Evolutionary conservation across 805 yeast species (phyloP).

Genomic region (Zygotorulaspora sp.): DNA sequence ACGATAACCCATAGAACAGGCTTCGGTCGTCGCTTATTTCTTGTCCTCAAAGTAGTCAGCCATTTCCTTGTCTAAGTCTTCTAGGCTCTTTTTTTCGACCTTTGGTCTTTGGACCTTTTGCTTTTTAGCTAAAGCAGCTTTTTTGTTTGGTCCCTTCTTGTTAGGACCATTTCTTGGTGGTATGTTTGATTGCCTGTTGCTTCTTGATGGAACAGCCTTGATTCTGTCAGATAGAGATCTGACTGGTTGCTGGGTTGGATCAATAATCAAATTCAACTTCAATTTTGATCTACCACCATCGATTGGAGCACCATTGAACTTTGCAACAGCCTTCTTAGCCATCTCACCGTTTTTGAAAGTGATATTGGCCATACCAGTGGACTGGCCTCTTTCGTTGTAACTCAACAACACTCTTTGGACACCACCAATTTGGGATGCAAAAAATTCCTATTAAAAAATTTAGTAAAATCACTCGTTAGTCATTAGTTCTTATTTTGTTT

Average conservation of each 20-base stretch:
- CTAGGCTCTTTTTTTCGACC: constrained; percentile 68
- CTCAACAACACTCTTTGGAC: constrained; percentile 64
- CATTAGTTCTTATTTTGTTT: background rate
- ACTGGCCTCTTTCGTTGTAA: constrained; percentile 83
- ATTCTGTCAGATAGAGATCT: constrained; percentile 62
- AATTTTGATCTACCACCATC: constrained; percentile 79
- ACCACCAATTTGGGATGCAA: constrained; percentile 82
- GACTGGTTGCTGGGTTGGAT: constrained; percentile 66
- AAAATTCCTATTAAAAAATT: constrained; percentile 68
- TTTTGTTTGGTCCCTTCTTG: constrained; percentile 36
- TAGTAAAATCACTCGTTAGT: constrained; percentile 19
- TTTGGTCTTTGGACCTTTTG: constrained; percentile 36
- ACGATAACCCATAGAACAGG: background rate
- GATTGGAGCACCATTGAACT: constrained; percentile 88
- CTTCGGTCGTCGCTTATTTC: constrained; percentile 17
- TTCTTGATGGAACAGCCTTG: constrained; percentile 37
- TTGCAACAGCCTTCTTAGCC: constrained; percentile 75
- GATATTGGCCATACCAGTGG: constrained; percentile 88
- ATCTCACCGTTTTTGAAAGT: constrained; percentile 62
- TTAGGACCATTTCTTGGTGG: constrained; percentile 31
- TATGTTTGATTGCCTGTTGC: constrained; percentile 7
- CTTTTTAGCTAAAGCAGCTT: constrained; percentile 35
- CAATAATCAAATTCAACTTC: constrained; percentile 76
- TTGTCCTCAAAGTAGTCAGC: constrained; percentile 76
- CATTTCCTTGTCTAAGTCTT: constrained; percentile 97